Evolutionary conservation across 495 filamentous ascomycete species (phyloP).

Genomic region (Acidiella bohemica): DNA sequence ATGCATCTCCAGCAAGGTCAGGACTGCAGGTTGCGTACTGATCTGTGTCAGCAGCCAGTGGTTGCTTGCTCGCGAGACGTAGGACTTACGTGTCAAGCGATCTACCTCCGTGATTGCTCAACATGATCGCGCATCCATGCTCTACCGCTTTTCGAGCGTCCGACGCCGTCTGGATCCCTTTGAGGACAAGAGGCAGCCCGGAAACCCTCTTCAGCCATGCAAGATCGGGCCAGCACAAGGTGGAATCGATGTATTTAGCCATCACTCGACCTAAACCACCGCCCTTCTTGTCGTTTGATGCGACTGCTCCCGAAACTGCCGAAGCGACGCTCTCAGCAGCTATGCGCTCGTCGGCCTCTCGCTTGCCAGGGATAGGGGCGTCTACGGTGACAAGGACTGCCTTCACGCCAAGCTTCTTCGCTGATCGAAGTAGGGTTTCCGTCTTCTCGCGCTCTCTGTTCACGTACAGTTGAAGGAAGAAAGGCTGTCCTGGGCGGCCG

Average conservation of each 20-base stretch:
- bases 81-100: neutral
- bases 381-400: conserved; percentile 28
- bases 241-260: conserved; percentile 51
- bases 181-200: conserved; percentile 41
- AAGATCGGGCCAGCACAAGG: conserved; percentile 25
- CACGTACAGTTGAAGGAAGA: conserved; percentile 76
- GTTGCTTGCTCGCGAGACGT: neutral
- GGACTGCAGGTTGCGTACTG: conserved; percentile 39
- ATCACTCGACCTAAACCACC: conserved; percentile 57
- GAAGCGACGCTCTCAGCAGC: conserved; percentile 38
- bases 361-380: conserved; percentile 23
- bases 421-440: conserved; percentile 39
- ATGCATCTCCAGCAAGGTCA: conserved; percentile 50
- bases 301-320: conserved; percentile 46
- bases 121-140: conserved; percentile 41
- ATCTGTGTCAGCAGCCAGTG: neutral
- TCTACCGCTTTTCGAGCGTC: conserved; percentile 45
- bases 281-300: conserved; percentile 52
- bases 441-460: conserved; percentile 50
- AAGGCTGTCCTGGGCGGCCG: conserved; percentile 19
- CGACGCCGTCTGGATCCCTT: conserved; percentile 48
- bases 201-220: conserved; percentile 35
- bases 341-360: conserved; percentile 23
- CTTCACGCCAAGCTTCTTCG: conserved; percentile 11
- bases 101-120: conserved; percentile 54